Base-by-base conservation (phyloP, 2,329 filamentous ascomycete genomes). In the Monosporascus sp. region DNA sequence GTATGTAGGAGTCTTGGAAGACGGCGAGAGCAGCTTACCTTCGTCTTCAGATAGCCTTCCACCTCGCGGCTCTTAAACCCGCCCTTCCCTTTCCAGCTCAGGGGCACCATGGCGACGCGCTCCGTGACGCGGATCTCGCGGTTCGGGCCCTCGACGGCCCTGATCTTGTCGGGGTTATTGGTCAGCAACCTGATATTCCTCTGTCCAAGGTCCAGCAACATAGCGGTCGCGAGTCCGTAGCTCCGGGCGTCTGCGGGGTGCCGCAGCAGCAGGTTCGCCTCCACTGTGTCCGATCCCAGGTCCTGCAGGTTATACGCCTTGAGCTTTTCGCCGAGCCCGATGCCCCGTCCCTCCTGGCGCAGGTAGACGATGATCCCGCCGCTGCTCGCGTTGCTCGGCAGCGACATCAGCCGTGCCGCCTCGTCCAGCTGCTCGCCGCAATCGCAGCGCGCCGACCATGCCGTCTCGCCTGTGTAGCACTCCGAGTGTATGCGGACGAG, bases 251-350 rank as follows among this genome's bases (percentile, higher is more conserved):
- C 94, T 1, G 94, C 94, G 0, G 94, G 94, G 71, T 99, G 94
- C 45, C 94, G 80, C 43, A 99, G 77, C 24, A 97, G 71, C 46
- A 99, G 74, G 65, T 99, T 99, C 2, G 94, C 94, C 73, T 99
- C 91, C 37, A 97, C 95, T 0, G 94, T 99, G 71, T 99, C 94
- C n/a, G 89, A 92, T 0, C 94, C 94, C 26, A 99, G 77, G 72
- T 99, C 94, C 70, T 99, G 94, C 44, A 99, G 77, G 66, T 99
- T 99, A 72, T 99, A 99, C 5, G 94, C 94, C 73, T 99, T 97
- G 40, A 99, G 80, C 72, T 99, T 99, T 74, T 96, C 92, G 2
- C 90, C 88, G 0, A 99, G 80, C 0, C 94, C 94, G 59, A 99
- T 99, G 2, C 94, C 94, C 24, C 94, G 88, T 0, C 94, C 94